These are phyloP conservation scores for Boletellus ananiceps DNA, from an alignment of 768 basidiomycete genomes.

Conservation along the genomic window DNA sequence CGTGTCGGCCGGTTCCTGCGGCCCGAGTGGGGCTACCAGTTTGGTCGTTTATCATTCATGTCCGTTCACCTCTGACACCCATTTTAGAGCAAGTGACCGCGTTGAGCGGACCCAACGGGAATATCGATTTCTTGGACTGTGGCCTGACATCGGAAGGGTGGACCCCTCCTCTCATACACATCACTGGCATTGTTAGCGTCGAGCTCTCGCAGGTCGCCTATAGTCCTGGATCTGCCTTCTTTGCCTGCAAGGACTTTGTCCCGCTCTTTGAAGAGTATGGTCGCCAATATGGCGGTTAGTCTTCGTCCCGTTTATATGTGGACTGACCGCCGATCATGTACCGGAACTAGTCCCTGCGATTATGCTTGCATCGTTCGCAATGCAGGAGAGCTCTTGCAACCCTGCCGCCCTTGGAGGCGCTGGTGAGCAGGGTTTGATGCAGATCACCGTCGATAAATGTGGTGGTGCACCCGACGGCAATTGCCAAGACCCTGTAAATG, in stretches of 20 bases:
- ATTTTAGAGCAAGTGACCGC: no score
- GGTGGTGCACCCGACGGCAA: conserved; percentile 43
- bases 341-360: conserved; percentile 57
- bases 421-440: conserved; percentile 87
- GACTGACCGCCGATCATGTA: neutral
- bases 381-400: conserved; percentile 84
- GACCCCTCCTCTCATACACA: conserved; percentile 60
- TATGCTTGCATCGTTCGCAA: conserved; percentile 78
- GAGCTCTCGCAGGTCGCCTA: conserved; percentile 38
- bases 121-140: conserved; percentile 62
- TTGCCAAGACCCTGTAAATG: conserved; percentile 38
- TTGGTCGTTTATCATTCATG: no score
- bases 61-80: no score
- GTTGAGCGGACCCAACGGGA: neutral
- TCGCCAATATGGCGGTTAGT: conserved; percentile 25
- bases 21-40: neutral
- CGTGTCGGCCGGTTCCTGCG: neutral
- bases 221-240: conserved; percentile 51
- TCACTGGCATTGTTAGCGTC: conserved; percentile 40
- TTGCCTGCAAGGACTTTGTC: conserved; percentile 46
- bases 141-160: conserved; percentile 62
- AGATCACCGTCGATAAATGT: conserved; percentile 78
- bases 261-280: conserved; percentile 52
- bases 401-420: conserved; percentile 61
- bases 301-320: neutral